A percentile compares a stretch with the other conserved stretches of the same genome.
Evolutionary conservation across 2,329 filamentous ascomycete species (phyloP).

Genomic region (Leptographium radiaticola): DNA sequence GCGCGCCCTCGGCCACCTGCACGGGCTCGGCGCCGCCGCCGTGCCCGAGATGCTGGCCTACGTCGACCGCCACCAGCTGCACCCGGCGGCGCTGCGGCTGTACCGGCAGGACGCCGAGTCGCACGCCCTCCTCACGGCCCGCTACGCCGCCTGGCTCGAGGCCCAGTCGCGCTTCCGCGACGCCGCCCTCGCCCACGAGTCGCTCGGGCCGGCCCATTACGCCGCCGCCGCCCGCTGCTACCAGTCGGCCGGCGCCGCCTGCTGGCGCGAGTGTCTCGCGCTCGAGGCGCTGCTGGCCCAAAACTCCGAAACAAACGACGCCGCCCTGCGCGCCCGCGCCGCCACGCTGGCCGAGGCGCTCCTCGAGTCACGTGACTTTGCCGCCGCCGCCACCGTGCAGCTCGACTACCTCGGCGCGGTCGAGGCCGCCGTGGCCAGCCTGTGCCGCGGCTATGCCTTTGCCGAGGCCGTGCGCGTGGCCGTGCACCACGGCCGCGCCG

Average conservation of each 20-base stretch:
- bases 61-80: constrained; percentile 65
- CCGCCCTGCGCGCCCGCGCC: constrained; percentile 50
- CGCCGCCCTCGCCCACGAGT: constrained; percentile 85
- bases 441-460: constrained; percentile 82
- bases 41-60: constrained; percentile 74
- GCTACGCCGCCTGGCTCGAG: constrained; percentile 71
- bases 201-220: constrained; percentile 50
- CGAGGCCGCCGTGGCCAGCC: constrained; percentile 53
- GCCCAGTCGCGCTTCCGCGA: constrained; percentile 67
- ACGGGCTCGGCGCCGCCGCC: constrained; percentile 43
- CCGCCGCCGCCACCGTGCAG: constrained; percentile 65
- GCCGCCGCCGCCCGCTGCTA: constrained; percentile 69
- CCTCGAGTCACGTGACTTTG: constrained; percentile 73
- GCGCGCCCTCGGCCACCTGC: constrained; percentile 69
- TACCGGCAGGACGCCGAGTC: constrained; percentile 35
- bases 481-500: constrained; percentile 43
- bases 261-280: constrained; percentile 78
- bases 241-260: constrained; percentile 56
- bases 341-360: constrained; percentile 63
- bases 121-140: constrained; percentile 53
- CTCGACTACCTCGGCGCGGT: constrained; percentile 68
- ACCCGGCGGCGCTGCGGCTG: constrained; percentile 61
- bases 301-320: constrained; percentile 19
- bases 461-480: constrained; percentile 76
- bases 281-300: constrained; percentile 18